A percentile compares a stretch with the other conserved stretches of the same genome.
Conservation (phyloP, 805 yeast species). For the Kazachstania kunashirensis region DNA sequence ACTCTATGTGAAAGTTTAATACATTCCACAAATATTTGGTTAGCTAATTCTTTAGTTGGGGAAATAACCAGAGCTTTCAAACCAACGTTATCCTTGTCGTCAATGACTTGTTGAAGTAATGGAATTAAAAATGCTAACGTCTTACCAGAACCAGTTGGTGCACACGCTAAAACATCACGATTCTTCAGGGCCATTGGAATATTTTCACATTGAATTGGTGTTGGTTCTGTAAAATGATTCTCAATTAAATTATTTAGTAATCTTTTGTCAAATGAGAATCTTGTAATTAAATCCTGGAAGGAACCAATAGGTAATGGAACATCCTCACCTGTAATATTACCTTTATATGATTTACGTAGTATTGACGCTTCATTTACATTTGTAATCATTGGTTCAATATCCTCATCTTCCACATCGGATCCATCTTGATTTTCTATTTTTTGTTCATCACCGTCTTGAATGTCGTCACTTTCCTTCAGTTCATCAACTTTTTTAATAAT, state of each 20-base stretch:
- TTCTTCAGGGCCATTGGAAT: constrained; percentile 62
- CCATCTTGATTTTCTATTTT: constrained; percentile 22
- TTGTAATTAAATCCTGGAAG: constrained; percentile 64
- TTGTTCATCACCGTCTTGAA: constrained; percentile 21
- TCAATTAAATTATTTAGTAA: constrained; percentile 51
- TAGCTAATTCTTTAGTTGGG: constrained; percentile 91
- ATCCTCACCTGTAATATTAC: constrained; percentile 75
- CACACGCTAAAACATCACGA: constrained; percentile 83
- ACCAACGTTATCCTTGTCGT: constrained; percentile 31
- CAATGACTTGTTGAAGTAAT: constrained; percentile 38
- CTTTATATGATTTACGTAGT: constrained; percentile 50
- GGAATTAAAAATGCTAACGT: constrained; percentile 87
- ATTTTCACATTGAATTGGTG: constrained; percentile 87
- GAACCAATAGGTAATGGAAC: constrained; percentile 86
- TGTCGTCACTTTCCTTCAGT: constrained; percentile 8
- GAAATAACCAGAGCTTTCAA: constrained; percentile 73
- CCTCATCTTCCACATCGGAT: constrained; percentile 26
- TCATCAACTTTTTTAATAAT: constrained; percentile 23
- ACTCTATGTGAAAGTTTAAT: constrained; percentile 39
- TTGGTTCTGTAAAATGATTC: constrained; percentile 73
- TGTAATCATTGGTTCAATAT: constrained; percentile 35
- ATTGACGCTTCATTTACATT: constrained; percentile 49
- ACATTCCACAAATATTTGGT: constrained; percentile 69
- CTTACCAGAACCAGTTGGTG: constrained; percentile 98
- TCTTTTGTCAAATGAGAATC: constrained; percentile 54